A percentile compares a stretch with the other conserved stretches of the same genome.
phyloP scores from a whole-genome alignment of 2,329 filamentous ascomycete species.

The Domatiomyces globalis region DNA sequence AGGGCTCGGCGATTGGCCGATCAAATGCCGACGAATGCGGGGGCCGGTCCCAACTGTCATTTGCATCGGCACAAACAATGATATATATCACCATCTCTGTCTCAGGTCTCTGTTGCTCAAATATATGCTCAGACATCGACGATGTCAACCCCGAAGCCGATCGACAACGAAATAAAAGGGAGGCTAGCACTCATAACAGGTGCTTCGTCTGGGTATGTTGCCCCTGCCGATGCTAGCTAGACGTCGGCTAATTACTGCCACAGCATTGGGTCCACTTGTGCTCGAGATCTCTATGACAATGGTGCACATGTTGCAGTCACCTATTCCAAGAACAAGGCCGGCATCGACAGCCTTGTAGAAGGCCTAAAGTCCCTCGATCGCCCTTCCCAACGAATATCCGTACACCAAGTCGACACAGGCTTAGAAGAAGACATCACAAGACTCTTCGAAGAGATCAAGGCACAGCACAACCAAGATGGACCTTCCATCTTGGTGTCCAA shows the following conservation, averaged over 20 bases:
- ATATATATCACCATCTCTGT: constrained; percentile 1
- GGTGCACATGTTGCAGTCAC: constrained; percentile 45
- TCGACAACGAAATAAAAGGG: constrained; percentile 37
- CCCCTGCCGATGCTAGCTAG: not conserved
- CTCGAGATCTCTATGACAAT: constrained; percentile 38
- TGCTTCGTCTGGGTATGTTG: constrained; percentile 44
- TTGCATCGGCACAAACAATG: not conserved
- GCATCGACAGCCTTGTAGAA: constrained; percentile 33
- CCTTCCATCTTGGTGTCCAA: constrained; percentile 54
- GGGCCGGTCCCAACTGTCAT: not conserved
- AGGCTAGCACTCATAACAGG: constrained; percentile 46
- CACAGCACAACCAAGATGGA: constrained; percentile 35
- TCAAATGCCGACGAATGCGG: constrained; percentile 6
- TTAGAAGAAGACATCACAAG: constrained; percentile 38
- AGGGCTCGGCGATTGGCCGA: constrained; percentile 2
- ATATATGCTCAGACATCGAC: not conserved
- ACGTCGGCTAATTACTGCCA: constrained; percentile 1
- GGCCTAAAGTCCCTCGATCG: constrained; percentile 22
- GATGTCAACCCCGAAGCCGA: constrained; percentile 10
- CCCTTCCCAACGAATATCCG: constrained; percentile 29
- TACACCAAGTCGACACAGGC: constrained; percentile 46
- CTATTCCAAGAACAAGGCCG: constrained; percentile 39
- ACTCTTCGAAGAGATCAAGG: constrained; percentile 42
- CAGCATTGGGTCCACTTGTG: constrained; percentile 49
- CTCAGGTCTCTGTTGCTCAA: constrained; percentile 2